Base-by-base conservation (phyloP, 2,329 filamentous ascomycete genomes). In the Boeremia lycopersici region DNA sequence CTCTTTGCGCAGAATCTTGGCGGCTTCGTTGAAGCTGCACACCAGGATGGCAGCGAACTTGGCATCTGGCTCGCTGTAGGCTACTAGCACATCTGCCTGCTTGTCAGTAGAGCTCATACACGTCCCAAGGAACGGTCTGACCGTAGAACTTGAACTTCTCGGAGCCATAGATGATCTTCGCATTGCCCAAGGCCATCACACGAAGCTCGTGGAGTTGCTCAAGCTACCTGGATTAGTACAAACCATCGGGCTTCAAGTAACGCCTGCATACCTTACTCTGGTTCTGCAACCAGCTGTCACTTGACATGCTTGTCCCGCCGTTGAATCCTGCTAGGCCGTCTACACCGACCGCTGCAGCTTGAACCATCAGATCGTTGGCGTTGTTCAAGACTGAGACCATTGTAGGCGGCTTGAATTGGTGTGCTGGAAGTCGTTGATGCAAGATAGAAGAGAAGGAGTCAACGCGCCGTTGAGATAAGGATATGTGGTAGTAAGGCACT, bases 11-110 rank as follows among this genome's bases (percentile, higher is more conserved):
- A 99, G 82, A 15, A 81, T 80, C 60, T 92, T 90, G 0, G 93
- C 93, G 0, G 88, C 88, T 64, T 85, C 84, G 13, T 88, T 82
- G 54, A 89, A 86, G 76, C 96, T 98, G 35, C 89, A 93, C 62
- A 97, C 86, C 71, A 98, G 97, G 89, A 97, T 96, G 66, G 97
- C 89, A 31, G 91, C 92, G 64, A 91, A 96, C 0, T 91, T 96
- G 0, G 43, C 53, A 2, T 53, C 52, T 0, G 47, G 34, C 26
- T 61, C 49, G 13, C 60, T 52, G 17, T 50, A 48, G 9, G 51
- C 53, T 2, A 62, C 41, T 0, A 65, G 55, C 7, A 70, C 47
- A n/a, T 71, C 66, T 70, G 19, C 3, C 2, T 3, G 2, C 3
- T 6, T 40, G 41, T 65, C n/a, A 62, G 52, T 19, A 15, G 9